Evolutionary conservation across 306 rosid genomes (phyloP).

Genomic region (Malus orientalis): DNA sequence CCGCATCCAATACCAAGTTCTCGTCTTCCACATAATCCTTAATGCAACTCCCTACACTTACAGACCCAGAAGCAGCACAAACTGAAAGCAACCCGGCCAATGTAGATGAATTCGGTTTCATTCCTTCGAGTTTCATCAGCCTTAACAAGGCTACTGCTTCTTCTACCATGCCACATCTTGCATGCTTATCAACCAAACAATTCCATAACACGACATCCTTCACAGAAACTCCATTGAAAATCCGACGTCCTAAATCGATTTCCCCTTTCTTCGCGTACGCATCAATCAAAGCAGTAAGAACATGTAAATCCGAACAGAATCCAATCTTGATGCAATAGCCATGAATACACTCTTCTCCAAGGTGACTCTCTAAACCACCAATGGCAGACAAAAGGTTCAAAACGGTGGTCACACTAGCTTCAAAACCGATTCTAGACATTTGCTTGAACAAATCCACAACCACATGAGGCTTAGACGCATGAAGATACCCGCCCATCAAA

Average conservation of each 20-base stretch:
- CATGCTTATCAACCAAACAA: slow-evolving; percentile 53
- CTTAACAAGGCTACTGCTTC: slow-evolving; percentile 37
- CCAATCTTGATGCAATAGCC: slow-evolving; percentile 43
- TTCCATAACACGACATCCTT: slow-evolving; percentile 69
- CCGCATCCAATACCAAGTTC: slow-evolving; percentile 37
- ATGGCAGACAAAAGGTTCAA: slow-evolving; percentile 49
- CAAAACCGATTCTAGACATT: slow-evolving; percentile 35
- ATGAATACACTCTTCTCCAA: slow-evolving; percentile 39
- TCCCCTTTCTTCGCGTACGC: slow-evolving; percentile 43
- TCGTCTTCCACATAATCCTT: slow-evolving; percentile 40
- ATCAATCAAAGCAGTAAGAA: slow-evolving; percentile 51
- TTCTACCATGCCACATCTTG: slow-evolving; percentile 38
- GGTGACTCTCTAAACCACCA: slow-evolving; percentile 28
- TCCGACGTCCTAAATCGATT: slow-evolving; percentile 20
- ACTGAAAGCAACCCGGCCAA: slow-evolving; percentile 51
- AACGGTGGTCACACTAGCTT: slow-evolving; percentile 32
- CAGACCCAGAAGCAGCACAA: slow-evolving; percentile 49
- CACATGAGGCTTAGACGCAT: slow-evolving; percentile 28
- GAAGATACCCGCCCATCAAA: slow-evolving; percentile 59
- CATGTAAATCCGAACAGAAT: slow-evolving; percentile 30
- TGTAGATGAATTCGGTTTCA: slow-evolving; percentile 51
- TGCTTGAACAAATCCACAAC: slow-evolving; percentile 39
- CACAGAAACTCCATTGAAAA: slow-evolving; percentile 37
- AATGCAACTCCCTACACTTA: slow-evolving; percentile 27
- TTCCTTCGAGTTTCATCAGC: slow-evolving; percentile 41